Percentiles rank a stretch among this genome's conserved stretches.
Evolutionary conservation across 192 early-diverging fungal genomes (phyloP).

Genomic region (Umbelopsis isabellina): DNA sequence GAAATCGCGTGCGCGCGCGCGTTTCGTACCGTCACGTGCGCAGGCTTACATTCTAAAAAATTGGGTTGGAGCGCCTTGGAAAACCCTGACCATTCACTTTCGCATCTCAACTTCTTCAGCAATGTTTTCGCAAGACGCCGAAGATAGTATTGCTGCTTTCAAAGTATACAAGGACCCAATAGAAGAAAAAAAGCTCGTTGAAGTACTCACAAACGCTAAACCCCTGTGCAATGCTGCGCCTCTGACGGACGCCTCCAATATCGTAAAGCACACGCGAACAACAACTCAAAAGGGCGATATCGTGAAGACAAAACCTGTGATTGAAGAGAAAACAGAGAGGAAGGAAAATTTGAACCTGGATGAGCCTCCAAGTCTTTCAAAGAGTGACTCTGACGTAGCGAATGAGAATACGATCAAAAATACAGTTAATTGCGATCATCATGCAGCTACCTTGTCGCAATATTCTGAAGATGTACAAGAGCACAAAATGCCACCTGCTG

Average conservation of each 20-base stretch:
- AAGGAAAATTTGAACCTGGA: no score
- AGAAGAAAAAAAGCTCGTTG: not conserved
- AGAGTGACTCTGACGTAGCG: no score
- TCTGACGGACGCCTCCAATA: slow-evolving; percentile 8
- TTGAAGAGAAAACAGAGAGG: not conserved
- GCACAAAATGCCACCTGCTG: no score
- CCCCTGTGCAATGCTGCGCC: not conserved
- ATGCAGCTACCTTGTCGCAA: not conserved
- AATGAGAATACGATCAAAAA: no score
- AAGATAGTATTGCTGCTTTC: not conserved
- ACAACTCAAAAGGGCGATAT: not conserved
- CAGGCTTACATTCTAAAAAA: not conserved
- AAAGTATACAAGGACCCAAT: slow-evolving; percentile 14
- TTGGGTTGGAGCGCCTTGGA: not conserved
- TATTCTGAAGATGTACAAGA: not conserved
- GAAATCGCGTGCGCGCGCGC: no score
- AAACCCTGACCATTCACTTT: not conserved
- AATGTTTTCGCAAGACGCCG: slow-evolving; percentile 11
- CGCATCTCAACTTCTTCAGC: not conserved
- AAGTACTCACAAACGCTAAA: not conserved
- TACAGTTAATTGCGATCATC: no score
- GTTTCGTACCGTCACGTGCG: no score
- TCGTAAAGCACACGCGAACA: not conserved
- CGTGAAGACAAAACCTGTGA: not conserved
- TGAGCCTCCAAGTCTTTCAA: no score